A percentile compares a stretch with the other conserved stretches of the same genome.
Conservation (phyloP, 2,329 filamentous ascomycete genomes). For the Emmonsiellopsis sp. region DNA sequence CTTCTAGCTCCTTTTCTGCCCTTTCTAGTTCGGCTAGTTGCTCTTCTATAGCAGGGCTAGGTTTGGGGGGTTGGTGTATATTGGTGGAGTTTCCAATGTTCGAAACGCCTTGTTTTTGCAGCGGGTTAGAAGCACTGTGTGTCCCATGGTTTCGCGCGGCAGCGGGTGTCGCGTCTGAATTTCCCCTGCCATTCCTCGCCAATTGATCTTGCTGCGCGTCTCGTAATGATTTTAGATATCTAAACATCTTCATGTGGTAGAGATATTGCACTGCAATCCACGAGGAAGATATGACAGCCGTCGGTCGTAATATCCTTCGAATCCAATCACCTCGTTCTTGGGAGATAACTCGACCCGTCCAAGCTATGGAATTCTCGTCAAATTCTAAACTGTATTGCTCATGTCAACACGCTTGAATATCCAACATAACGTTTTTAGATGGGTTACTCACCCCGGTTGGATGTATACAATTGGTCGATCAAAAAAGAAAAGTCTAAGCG, state of each 20-base stretch:
- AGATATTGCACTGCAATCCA: background rate
- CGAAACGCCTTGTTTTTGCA: background rate
- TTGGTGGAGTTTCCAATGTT: background rate
- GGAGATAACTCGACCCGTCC: constrained; percentile 6
- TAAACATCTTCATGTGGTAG: too few species aligned
- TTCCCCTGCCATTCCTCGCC: too few species aligned
- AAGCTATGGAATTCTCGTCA: constrained; percentile 4
- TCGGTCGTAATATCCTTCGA: constrained; percentile 6
- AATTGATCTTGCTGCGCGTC: too few species aligned
- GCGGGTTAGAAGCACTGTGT: too few species aligned
- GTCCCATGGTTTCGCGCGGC: too few species aligned
- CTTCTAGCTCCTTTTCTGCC: too few species aligned
- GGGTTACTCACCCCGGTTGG: constrained; percentile 9
- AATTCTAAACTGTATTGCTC: constrained; percentile 5
- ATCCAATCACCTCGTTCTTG: constrained; percentile 7
- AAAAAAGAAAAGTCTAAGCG: constrained; percentile 2
- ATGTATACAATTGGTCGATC: constrained; percentile 5
- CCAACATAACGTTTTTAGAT: background rate
- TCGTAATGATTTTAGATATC: too few species aligned
- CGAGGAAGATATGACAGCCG: background rate
- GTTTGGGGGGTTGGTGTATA: background rate
- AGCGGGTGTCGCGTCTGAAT: too few species aligned
- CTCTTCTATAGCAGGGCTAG: background rate
- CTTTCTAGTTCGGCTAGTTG: background rate
- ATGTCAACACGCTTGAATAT: background rate